Conservation (phyloP, 495 filamentous ascomycete species). For the Podospora bellae-mahoneyi region DNA sequence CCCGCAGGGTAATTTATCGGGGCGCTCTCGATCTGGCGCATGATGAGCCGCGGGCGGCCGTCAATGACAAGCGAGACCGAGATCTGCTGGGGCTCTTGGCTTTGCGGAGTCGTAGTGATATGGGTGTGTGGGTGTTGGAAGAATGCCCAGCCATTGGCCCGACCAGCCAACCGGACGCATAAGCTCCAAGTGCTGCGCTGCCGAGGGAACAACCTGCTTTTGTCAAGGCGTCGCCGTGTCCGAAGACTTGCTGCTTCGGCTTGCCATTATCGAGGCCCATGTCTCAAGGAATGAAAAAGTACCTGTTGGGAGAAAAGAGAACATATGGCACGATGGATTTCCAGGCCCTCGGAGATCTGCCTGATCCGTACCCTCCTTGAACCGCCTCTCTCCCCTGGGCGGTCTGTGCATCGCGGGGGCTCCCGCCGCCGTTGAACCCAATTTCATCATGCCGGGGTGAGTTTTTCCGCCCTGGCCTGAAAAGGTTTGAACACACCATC, state of each 20-base stretch:
- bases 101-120: not conserved
- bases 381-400: not conserved
- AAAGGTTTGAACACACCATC: not conserved
- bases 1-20: not conserved
- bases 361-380: not conserved
- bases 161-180: not conserved
- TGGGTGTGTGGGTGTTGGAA: not conserved
- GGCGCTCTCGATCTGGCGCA: slow-evolving; percentile 5
- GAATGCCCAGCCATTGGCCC: not conserved
- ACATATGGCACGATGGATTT: no score
- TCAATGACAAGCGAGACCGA: slow-evolving; percentile 11
- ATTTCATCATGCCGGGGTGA: not conserved
- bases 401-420: not conserved
- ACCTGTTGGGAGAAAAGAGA: no score
- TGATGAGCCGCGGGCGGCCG: slow-evolving; percentile 5
- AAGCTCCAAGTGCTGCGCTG: not conserved
- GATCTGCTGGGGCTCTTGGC: slow-evolving; percentile 7
- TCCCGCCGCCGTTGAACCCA: not conserved
- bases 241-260: not conserved
- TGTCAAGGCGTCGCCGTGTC: not conserved
- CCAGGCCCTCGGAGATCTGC: not conserved
- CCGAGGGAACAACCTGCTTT: not conserved
- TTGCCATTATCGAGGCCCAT: not conserved
- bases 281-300: not conserved
- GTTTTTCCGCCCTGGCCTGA: not conserved